phyloP scores from a whole-genome alignment of 352 stramenopile genomes.

The Globisporangium radiosum region DNA sequence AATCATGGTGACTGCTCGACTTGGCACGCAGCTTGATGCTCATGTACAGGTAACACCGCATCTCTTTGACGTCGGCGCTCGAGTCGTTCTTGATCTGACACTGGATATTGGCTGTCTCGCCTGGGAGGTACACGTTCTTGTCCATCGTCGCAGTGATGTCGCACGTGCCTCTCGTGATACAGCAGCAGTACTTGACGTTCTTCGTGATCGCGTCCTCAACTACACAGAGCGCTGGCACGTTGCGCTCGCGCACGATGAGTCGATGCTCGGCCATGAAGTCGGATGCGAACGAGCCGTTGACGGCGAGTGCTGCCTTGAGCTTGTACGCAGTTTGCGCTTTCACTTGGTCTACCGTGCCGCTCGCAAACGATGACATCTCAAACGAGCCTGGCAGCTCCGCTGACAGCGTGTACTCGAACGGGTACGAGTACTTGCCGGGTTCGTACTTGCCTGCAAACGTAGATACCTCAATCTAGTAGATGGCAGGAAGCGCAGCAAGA shows the following conservation, averaged over 20 bases:
- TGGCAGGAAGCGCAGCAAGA: not conserved
- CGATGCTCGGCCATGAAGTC: constrained; percentile 57
- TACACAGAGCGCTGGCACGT: constrained; percentile 30
- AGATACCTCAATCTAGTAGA: constrained; percentile 36
- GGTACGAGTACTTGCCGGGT: constrained; percentile 49
- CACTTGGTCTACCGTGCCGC: constrained; percentile 32
- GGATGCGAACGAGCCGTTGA: constrained; percentile 47
- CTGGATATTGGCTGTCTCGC: constrained; percentile 51
- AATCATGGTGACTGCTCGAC: constrained; percentile 25
- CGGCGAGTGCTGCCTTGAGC: constrained; percentile 63
- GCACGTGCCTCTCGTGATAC: constrained; percentile 48
- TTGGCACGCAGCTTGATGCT: constrained; percentile 31
- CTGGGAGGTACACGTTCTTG: constrained; percentile 64
- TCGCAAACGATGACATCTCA: constrained; percentile 39
- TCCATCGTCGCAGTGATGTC: constrained; percentile 57
- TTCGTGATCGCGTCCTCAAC: constrained; percentile 53
- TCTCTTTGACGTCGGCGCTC: constrained; percentile 42
- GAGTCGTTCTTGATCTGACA: constrained; percentile 60
- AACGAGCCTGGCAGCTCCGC: constrained; percentile 45
- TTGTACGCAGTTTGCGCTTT: constrained; percentile 73
- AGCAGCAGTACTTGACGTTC: constrained; percentile 54
- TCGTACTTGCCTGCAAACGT: constrained; percentile 27
- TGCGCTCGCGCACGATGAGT: constrained; percentile 52
- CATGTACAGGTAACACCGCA: constrained; percentile 54
- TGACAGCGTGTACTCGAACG: constrained; percentile 61